phyloP scores from a whole-genome alignment of 805 yeast genomes.

The Barnettozyma salicaria region DNA sequence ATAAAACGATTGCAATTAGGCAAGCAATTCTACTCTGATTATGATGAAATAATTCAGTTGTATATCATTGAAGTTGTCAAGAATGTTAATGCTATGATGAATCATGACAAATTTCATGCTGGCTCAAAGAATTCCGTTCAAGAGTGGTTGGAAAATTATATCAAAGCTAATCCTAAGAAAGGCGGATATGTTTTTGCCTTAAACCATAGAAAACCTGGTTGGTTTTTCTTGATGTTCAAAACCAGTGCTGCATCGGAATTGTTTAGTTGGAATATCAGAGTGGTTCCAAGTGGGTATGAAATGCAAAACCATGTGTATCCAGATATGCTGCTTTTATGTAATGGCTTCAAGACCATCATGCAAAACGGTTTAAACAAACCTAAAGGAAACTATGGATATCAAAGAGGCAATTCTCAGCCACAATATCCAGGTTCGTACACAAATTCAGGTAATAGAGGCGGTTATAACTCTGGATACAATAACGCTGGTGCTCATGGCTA shows the following conservation, averaged over 20 bases:
- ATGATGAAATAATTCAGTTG: slow-evolving; percentile 87
- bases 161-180: slow-evolving; percentile 85
- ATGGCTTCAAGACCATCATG: slow-evolving; percentile 80
- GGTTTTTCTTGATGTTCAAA: slow-evolving; percentile 83
- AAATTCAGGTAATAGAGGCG: slow-evolving; percentile 2
- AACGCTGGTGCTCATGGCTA: background rate
- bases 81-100: slow-evolving; percentile 76
- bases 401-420: too few species aligned
- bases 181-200: slow-evolving; percentile 87
- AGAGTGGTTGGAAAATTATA: slow-evolving; percentile 82
- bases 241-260: slow-evolving; percentile 62
- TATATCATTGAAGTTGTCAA: slow-evolving; percentile 81
- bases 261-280: slow-evolving; percentile 84
- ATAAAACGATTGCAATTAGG: slow-evolving; percentile 52
- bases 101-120: slow-evolving; percentile 80
- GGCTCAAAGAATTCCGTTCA: slow-evolving; percentile 77
- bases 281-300: slow-evolving; percentile 81
- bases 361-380: slow-evolving; percentile 21
- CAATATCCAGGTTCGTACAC: background rate
- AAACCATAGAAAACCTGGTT: slow-evolving; percentile 91
- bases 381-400: too few species aligned
- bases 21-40: slow-evolving; percentile 43
- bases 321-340: slow-evolving; percentile 82
- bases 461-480: slow-evolving; percentile 3
- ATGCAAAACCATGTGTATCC: slow-evolving; percentile 79